Conservation (phyloP, 2,329 filamentous ascomycete species). For the Fusarium succisae region DNA sequence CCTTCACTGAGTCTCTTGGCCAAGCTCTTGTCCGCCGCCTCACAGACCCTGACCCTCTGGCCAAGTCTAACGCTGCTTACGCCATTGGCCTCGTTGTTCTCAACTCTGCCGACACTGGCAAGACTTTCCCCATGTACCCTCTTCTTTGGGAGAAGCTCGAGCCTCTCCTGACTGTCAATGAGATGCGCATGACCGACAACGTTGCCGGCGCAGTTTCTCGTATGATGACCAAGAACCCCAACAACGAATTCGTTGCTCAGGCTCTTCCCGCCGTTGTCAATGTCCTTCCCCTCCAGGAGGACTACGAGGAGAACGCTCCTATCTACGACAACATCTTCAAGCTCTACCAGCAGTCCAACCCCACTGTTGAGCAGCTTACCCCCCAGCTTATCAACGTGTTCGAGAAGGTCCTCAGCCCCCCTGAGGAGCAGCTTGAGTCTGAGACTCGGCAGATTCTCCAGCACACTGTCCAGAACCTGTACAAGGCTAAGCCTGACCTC, state of each 20-base stretch:
- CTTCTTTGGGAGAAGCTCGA: slow-evolving; percentile 87
- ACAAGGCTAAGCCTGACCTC: slow-evolving; percentile 49
- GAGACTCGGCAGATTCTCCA: slow-evolving; percentile 74
- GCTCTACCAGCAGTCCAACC: slow-evolving; percentile 78
- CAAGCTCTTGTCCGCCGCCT: slow-evolving; percentile 87
- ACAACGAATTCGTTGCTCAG: slow-evolving; percentile 80
- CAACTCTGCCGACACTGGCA: slow-evolving; percentile 76
- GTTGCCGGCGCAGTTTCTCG: slow-evolving; percentile 89
- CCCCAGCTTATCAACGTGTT: slow-evolving; percentile 75
- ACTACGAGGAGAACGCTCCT: slow-evolving; percentile 96
- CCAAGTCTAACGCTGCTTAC: slow-evolving; percentile 95
- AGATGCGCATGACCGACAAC: slow-evolving; percentile 89
- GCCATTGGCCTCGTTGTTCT: slow-evolving; percentile 86
- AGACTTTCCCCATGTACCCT: slow-evolving; percentile 79
- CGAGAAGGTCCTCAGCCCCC: slow-evolving; percentile 75
- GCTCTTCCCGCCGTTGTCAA: slow-evolving; percentile 83
- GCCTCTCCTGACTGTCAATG: slow-evolving; percentile 79
- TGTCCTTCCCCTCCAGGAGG: slow-evolving; percentile 87
- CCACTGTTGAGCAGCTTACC: slow-evolving; percentile 75
- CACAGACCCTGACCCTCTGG: slow-evolving; percentile 87
- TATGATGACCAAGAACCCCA: slow-evolving; percentile 91
- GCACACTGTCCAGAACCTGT: slow-evolving; percentile 66
- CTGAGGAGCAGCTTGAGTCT: slow-evolving; percentile 78
- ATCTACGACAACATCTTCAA: slow-evolving; percentile 90
- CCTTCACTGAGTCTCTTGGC: slow-evolving; percentile 79